Percentiles rank a stretch among this genome's conserved stretches.
phyloP scores from a whole-genome alignment of 768 basidiomycete species.

The Kwoniella dejecticola region DNA sequence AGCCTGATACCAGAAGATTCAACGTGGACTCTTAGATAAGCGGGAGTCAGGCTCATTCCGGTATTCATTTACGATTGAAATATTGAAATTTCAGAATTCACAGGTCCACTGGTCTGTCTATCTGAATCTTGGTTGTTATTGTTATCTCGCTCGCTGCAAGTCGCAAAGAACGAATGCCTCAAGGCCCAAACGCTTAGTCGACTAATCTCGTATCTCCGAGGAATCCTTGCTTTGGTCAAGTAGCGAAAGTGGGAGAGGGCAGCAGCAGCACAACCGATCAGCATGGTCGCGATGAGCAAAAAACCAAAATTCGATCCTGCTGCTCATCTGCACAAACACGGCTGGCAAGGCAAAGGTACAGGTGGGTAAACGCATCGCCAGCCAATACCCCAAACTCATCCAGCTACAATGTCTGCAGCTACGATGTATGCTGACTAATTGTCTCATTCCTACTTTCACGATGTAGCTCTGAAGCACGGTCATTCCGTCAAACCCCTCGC shows the following conservation, averaged over 20 bases:
- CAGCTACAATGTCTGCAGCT: no score
- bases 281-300: constrained; percentile 11
- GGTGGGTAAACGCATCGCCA: constrained; percentile 38
- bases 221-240: no score
- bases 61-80: no score
- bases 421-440: neutral
- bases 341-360: constrained; percentile 83
- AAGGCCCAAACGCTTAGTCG: no score
- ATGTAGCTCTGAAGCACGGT: constrained; percentile 72
- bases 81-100: constrained; percentile 13
- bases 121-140: neutral
- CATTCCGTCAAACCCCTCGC: constrained; percentile 75
- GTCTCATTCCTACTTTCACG: neutral
- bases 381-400: no score
- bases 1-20: neutral
- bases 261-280: neutral
- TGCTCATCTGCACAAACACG: constrained; percentile 69
- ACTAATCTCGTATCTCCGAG: no score
- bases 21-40: neutral
- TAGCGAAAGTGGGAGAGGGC: neutral
- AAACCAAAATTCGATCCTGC: constrained; percentile 49
- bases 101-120: constrained; percentile 8
- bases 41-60: constrained; percentile 17
- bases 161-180: neutral
- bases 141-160: neutral